These are phyloP conservation scores for Vaccinium myrtillus DNA, from an alignment of 148 eudicot species.

Conservation along the genomic window DNA sequence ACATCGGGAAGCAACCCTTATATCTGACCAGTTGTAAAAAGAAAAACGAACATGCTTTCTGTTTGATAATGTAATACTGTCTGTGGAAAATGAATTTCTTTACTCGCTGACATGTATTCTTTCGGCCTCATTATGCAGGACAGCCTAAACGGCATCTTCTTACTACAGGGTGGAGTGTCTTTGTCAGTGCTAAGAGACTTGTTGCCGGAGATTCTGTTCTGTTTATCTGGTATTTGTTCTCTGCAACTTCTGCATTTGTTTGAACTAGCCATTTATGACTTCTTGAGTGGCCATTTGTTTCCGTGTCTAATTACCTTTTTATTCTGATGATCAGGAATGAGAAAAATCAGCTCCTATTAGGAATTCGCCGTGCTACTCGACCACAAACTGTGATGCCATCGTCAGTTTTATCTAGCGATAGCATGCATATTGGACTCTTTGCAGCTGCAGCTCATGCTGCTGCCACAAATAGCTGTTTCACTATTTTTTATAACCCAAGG, in stretches of 20 bases:
- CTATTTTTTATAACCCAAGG: slow-evolving; percentile 89
- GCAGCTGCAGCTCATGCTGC: slow-evolving; percentile 99
- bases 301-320: background rate
- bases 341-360: slow-evolving; percentile 86
- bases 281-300: slow-evolving; percentile 1
- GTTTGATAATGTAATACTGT: background rate
- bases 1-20: background rate
- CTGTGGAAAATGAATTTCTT: background rate
- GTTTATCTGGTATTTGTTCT: slow-evolving; percentile 70
- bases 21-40: background rate
- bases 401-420: slow-evolving; percentile 92
- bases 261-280: background rate
- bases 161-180: slow-evolving; percentile 97
- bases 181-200: slow-evolving; percentile 96
- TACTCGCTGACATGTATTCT: slow-evolving; percentile 15
- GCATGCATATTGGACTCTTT: slow-evolving; percentile 95
- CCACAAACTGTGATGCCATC: slow-evolving; percentile 96
- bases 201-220: slow-evolving; percentile 96
- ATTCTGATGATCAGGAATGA: slow-evolving; percentile 59
- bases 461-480: slow-evolving; percentile 90
- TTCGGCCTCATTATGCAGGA: slow-evolving; percentile 51
- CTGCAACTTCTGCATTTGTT: background rate
- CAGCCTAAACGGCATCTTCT: slow-evolving; percentile 96
- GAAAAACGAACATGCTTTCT: background rate
- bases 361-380: slow-evolving; percentile 90